Base-by-base conservation (phyloP, 2,329 filamentous ascomycete genomes). In the Alternaria hordeiaustralica region DNA sequence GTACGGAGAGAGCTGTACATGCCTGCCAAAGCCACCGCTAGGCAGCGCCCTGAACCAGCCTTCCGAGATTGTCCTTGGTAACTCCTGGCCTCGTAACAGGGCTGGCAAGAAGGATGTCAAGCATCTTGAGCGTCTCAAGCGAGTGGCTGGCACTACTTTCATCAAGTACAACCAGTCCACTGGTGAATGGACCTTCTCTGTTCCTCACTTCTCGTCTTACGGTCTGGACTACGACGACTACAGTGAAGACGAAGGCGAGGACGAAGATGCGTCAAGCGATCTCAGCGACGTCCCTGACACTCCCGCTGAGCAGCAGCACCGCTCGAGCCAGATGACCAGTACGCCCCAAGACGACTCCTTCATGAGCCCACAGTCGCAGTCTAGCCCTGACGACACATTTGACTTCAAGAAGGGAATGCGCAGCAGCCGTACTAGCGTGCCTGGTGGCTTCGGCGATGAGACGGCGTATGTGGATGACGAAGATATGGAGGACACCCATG, bases 151-250 rank as follows among this genome's bases (percentile, higher is more conserved):
- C 77, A 98, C 96, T 0, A 88, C 89, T 5, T 98, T 97, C 73
- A 85, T 94, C 71, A 86, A 86, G 72, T 99, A 97, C 79, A 87
- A 96, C 67, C 84, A 86, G 61, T 86, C 92, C 2, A 94, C 89
- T 56, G 96, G 95, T 56, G 87, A 92, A 50, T 99, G 96, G 96
- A 88, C 88, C 13, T 99, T 99, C 83, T 89, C 85, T 10, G 96
- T 99, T n/a, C 90, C 95, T 74, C 96, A 99, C 80, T 99, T 96
- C 79, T 98, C 95, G 1, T 97, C 94, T 1, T 99, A 99, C 76
- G 94, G 92, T 44, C 86, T 98, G 58, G 91, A 95, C 67, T 93
- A 92, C 44, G 82, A 86, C 28, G 86, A 92, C 44, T 76, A 74
- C 63, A 74, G 70, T 53, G 92, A 94, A 47, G 90, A 93, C 26